These are phyloP conservation scores for Colletotrichum melonis DNA, from an alignment of 2,329 filamentous ascomycete genomes.

Conservation along the genomic window DNA sequence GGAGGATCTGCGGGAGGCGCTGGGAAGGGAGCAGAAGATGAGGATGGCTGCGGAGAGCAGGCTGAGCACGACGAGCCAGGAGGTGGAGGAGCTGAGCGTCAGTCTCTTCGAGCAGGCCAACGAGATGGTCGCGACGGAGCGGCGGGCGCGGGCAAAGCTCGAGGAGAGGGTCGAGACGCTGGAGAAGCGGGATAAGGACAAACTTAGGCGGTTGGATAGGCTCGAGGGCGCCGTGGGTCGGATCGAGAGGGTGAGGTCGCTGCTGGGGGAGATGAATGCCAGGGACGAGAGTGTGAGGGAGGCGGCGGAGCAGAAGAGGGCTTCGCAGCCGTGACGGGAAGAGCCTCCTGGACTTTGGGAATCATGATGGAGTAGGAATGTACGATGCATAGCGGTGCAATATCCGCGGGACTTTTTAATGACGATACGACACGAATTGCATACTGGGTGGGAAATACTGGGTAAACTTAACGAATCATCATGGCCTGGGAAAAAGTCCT, in stretches of 20 bases:
- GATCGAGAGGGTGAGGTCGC: conserved; percentile 75
- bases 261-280: conserved; percentile 58
- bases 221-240: conserved; percentile 77
- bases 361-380: not conserved
- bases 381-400: conserved; percentile 19
- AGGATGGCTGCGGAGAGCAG: conserved; percentile 77
- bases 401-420: not conserved
- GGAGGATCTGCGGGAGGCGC: conserved; percentile 69
- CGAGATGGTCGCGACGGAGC: conserved; percentile 85
- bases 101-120: conserved; percentile 86
- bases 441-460: conserved; percentile 11
- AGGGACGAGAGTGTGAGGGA: not conserved
- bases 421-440: conserved; percentile 31
- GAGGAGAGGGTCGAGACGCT: conserved; percentile 77
- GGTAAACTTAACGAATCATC: not conserved
- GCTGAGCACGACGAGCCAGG: conserved; percentile 73
- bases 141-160: conserved; percentile 75
- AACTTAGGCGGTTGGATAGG: conserved; percentile 74
- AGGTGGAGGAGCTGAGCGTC: conserved; percentile 83
- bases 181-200: conserved; percentile 77
- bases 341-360: not conserved
- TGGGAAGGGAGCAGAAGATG: conserved; percentile 74
- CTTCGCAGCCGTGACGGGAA: not conserved
- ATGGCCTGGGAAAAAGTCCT: too few relatives aligned
- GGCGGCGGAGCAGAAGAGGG: conserved; percentile 12